Evolutionary conservation across 352 stramenopile genomes (phyloP).

Genomic region (Thalassiosira livingstoniorum): DNA sequence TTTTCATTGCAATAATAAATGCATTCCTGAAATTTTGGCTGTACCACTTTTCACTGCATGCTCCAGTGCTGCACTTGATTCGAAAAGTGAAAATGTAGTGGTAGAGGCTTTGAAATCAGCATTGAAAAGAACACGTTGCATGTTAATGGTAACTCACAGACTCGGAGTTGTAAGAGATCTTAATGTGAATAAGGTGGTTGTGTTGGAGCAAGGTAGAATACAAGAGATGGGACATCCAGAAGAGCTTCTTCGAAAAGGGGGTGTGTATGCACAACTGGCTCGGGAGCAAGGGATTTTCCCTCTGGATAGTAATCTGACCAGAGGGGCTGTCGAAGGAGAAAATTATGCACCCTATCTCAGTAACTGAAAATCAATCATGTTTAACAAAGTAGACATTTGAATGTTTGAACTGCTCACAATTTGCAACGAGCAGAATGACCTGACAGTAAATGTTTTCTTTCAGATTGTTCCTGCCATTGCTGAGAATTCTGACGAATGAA

Average conservation of each 20-base stretch:
- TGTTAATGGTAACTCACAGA: conserved; percentile 86
- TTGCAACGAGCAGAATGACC: no score
- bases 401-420: no score
- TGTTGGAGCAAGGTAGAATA: conserved; percentile 79
- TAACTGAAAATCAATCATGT: no score
- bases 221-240: conserved; percentile 81
- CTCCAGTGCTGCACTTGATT: conserved; percentile 77
- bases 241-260: conserved; percentile 62
- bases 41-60: background rate
- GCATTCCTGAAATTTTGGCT: background rate
- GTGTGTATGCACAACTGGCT: conserved; percentile 74
- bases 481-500: no score
- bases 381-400: no score
- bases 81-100: conserved; percentile 78
- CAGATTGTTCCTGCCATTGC: no score
- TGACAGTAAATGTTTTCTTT: no score
- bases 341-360: no score
- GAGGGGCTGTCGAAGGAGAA: no score
- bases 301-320: no score
- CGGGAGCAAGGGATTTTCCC: conserved; percentile 77
- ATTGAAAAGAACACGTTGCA: conserved; percentile 76
- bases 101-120: conserved; percentile 69
- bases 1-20: background rate
- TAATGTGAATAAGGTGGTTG: conserved; percentile 81
- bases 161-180: conserved; percentile 79